These are phyloP conservation scores for Ramaria sp. DNA, from an alignment of 768 basidiomycete species.

Conservation along the genomic window DNA sequence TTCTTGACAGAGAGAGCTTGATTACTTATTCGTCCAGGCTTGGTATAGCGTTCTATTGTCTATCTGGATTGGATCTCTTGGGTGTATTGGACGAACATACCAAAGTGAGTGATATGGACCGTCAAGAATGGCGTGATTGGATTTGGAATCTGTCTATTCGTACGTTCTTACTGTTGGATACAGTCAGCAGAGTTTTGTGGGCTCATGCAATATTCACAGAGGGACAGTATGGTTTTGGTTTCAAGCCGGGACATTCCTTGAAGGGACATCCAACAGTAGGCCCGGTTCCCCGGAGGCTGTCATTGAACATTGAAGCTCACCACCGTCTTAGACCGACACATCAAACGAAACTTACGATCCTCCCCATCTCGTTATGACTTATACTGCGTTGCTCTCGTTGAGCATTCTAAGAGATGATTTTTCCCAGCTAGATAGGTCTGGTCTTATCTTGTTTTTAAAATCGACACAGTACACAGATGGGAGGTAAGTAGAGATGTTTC, in stretches of 20 bases:
- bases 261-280: constrained; percentile 22
- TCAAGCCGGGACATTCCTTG: constrained; percentile 45
- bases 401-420: constrained; percentile 85
- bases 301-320: neutral
- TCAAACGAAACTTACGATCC: constrained; percentile 35
- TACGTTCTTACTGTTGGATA: constrained; percentile 22
- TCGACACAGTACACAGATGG: constrained; percentile 74
- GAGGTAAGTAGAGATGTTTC: constrained; percentile 40
- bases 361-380: constrained; percentile 88
- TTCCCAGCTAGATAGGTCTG: constrained; percentile 52
- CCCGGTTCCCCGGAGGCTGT: neutral
- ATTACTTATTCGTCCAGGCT: constrained; percentile 43
- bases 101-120: constrained; percentile 40
- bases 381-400: constrained; percentile 77
- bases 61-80: constrained; percentile 76
- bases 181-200: neutral
- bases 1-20: neutral
- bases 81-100: constrained; percentile 28
- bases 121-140: constrained; percentile 67
- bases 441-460: constrained; percentile 55
- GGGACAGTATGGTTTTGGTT: constrained; percentile 14
- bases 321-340: neutral
- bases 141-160: constrained; percentile 81
- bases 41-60: constrained; percentile 80
- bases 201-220: neutral